phyloP scores from a whole-genome alignment of 1,284 basidiomycete genomes.

The Gymnopus androsaceus region DNA sequence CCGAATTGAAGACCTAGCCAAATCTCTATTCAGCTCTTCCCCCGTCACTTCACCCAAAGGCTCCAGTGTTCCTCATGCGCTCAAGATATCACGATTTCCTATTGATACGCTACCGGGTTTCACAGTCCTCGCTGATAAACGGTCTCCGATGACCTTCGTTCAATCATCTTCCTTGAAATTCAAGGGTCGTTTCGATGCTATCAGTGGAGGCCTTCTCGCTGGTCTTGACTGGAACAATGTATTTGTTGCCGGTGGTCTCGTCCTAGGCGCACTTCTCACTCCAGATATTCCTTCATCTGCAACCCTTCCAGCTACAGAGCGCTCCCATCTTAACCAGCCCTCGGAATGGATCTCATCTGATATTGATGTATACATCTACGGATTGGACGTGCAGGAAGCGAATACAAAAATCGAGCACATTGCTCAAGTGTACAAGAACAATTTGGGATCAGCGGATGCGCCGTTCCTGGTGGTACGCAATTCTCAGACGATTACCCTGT shows the following conservation, averaged over 20 bases:
- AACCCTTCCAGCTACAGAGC: not conserved
- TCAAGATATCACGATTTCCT: not conserved
- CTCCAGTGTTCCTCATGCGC: not conserved
- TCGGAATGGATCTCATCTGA: conserved; percentile 21
- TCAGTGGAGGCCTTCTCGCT: conserved; percentile 12
- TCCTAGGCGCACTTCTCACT: conserved; percentile 14
- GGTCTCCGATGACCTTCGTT: conserved; percentile 3
- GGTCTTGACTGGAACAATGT: conserved; percentile 16
- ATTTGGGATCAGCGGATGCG: conserved; percentile 14
- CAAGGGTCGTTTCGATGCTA: conserved; percentile 6
- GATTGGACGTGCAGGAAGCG: conserved; percentile 13
- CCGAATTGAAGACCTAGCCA: conserved; percentile 6
- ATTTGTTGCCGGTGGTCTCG: conserved; percentile 15
- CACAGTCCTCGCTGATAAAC: conserved; percentile 9
- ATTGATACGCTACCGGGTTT: conserved; percentile 8
- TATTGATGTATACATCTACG: conserved; percentile 24
- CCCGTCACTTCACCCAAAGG: not conserved
- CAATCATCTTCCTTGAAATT: conserved; percentile 7
- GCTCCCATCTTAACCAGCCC: not conserved
- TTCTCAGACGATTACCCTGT: conserved; percentile 22
- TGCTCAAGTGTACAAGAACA: conserved; percentile 17
- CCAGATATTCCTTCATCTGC: conserved; percentile 11
- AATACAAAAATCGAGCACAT: conserved; percentile 20
- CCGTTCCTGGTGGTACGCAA: conserved; percentile 21
- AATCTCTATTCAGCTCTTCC: not conserved